Percentiles rank a stretch among this genome's conserved stretches.
phyloP scores from a whole-genome alignment of 352 stramenopile genomes.

The Thraustochytrium sp. region DNA sequence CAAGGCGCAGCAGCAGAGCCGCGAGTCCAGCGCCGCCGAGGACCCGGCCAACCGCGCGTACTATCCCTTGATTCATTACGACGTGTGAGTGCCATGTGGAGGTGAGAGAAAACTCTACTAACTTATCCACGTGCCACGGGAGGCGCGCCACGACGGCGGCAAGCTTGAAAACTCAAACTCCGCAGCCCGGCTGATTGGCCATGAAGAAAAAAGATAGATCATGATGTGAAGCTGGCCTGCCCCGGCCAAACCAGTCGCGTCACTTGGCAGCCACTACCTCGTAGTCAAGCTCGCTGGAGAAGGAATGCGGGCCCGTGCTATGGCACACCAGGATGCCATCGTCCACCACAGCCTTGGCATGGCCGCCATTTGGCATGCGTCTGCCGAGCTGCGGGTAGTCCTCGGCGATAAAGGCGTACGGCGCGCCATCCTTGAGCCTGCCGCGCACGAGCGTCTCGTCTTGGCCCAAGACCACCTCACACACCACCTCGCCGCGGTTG shows the following conservation, averaged over 20 bases:
- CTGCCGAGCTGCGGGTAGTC: neutral
- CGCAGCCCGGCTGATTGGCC: no score
- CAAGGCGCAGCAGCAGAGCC: no score
- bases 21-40: no score
- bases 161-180: no score
- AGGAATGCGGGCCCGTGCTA: neutral
- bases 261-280: neutral
- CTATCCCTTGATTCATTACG: no score
- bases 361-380: neutral
- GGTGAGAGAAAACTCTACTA: neutral
- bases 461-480: conserved; percentile 66
- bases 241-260: no score
- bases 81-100: no score
- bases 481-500: conserved; percentile 68
- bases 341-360: neutral
- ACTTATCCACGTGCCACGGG: neutral
- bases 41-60: no score
- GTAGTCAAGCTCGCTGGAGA: neutral
- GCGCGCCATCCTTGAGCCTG: neutral
- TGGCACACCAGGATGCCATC: neutral
- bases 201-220: no score
- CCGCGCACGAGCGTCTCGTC: neutral
- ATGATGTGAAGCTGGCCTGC: no score
- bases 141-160: no score
- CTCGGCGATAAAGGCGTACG: neutral